Evolutionary conservation across 1,139 yeast genomes (phyloP).

Genomic region (Blastobotrys buckinghamii): DNA sequence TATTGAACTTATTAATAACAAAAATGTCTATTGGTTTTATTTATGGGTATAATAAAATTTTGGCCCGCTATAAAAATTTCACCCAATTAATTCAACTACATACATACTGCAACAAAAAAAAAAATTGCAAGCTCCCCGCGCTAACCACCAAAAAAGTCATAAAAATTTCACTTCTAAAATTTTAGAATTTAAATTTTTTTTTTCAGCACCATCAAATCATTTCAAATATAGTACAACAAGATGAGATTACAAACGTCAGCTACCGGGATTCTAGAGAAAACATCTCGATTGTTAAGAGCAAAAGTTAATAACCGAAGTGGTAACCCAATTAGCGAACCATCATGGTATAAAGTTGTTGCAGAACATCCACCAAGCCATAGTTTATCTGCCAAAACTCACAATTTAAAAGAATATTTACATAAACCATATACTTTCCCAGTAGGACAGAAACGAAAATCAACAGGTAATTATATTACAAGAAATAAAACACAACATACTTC

Average conservation of each 20-base stretch:
- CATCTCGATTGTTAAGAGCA: slow-evolving; percentile 24
- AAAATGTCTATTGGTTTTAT: too few relatives aligned
- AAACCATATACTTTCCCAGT: slow-evolving; percentile 11
- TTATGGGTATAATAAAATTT: too few relatives aligned
- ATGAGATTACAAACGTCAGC: slow-evolving; percentile 72
- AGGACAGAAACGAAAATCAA: slow-evolving; percentile 15
- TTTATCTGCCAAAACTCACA: slow-evolving; percentile 45
- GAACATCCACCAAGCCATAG: slow-evolving; percentile 70
- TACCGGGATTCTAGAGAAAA: slow-evolving; percentile 61
- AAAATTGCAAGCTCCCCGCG: neutral
- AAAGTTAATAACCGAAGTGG: slow-evolving; percentile 14
- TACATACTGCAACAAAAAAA: too few relatives aligned
- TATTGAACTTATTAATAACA: too few relatives aligned
- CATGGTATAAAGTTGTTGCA: slow-evolving; percentile 82
- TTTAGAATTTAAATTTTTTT: slow-evolving; percentile 1
- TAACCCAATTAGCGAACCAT: slow-evolving; percentile 58
- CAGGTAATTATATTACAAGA: slow-evolving; percentile 49
- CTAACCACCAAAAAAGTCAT: neutral
- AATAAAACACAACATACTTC: slow-evolving; percentile 24
- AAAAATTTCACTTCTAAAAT: too few relatives aligned
- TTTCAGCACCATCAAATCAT: neutral
- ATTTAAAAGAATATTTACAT: slow-evolving; percentile 32
- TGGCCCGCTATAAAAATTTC: too few relatives aligned
- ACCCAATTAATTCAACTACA: neutral
- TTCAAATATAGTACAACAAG: neutral